Conservation (phyloP, 2,329 filamentous ascomycete genomes). For the Aspergillus arachidicola region DNA sequence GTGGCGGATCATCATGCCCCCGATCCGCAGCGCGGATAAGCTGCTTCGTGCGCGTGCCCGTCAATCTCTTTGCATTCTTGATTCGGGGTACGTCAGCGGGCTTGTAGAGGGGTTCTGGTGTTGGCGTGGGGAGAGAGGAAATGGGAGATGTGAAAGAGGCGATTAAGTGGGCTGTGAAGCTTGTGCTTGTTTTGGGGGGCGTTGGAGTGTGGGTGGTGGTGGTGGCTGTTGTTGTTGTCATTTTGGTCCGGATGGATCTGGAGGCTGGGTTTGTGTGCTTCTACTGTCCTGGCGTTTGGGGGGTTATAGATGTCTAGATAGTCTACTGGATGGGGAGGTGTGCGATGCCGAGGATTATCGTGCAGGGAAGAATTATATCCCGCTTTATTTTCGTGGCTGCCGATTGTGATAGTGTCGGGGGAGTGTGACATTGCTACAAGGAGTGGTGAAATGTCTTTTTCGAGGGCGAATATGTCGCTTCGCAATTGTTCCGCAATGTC, state of each 20-base stretch:
- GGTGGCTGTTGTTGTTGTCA: neutral
- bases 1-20: constrained; percentile 34
- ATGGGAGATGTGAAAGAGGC: constrained; percentile 2
- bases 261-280: no score
- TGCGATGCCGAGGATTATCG: constrained; percentile 6
- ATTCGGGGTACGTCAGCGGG: constrained; percentile 29
- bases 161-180: constrained; percentile 3
- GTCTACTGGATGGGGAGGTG: neutral
- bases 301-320: neutral
- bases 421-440: neutral
- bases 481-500: neutral
- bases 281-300: neutral
- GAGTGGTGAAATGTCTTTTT: neutral
- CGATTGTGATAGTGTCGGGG: neutral
- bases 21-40: constrained; percentile 35
- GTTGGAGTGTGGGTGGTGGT: neutral
- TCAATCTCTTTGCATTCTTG: constrained; percentile 34
- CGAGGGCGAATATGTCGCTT: neutral
- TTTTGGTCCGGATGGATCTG: neutral
- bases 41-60: constrained; percentile 36
- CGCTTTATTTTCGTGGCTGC: constrained; percentile 3
- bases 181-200: neutral
- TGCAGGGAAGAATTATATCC: constrained; percentile 5
- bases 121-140: constrained; percentile 9
- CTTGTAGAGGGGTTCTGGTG: constrained; percentile 24